These are phyloP conservation scores for Chrysoporthe puriensis DNA, from an alignment of 2,329 filamentous ascomycete genomes.

Conservation along the genomic window DNA sequence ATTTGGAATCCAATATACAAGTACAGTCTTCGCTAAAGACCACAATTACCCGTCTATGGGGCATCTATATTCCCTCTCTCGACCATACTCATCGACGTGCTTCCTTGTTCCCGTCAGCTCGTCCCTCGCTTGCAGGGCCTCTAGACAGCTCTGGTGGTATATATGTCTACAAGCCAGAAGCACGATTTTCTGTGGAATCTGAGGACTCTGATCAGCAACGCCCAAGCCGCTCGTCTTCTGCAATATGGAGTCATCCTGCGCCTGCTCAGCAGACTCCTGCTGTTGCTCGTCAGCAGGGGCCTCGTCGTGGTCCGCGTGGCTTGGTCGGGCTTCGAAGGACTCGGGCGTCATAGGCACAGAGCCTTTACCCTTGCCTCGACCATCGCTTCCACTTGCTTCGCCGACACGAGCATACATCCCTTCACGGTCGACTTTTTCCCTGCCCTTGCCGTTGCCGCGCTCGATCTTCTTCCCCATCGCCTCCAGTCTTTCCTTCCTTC, in stretches of 20 bases:
- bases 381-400: constrained; percentile 30
- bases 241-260: constrained; percentile 31
- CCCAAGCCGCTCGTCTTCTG: constrained; percentile 45
- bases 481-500: constrained; percentile 49
- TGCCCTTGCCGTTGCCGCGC: constrained; percentile 28
- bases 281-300: constrained; percentile 45
- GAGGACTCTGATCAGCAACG: constrained; percentile 45
- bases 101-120: constrained; percentile 44
- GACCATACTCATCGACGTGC: constrained; percentile 47
- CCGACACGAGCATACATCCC: constrained; percentile 38
- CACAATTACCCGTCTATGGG: constrained; percentile 56
- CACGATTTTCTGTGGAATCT: constrained; percentile 65
- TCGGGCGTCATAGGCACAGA: constrained; percentile 28
- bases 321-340: constrained; percentile 25
- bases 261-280: constrained; percentile 43
- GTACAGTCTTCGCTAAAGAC: neutral
- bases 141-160: constrained; percentile 70
- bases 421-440: constrained; percentile 35
- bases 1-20: neutral
- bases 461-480: constrained; percentile 27
- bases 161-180: constrained; percentile 73
- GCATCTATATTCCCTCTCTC: constrained; percentile 56
- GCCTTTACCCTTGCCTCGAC: constrained; percentile 42
- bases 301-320: constrained; percentile 23
- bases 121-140: constrained; percentile 62